Percentiles rank a stretch among this genome's conserved stretches.
These are phyloP conservation scores for Amanita rubescens DNA, from an alignment of 768 basidiomycete species.

Conservation along the genomic window DNA sequence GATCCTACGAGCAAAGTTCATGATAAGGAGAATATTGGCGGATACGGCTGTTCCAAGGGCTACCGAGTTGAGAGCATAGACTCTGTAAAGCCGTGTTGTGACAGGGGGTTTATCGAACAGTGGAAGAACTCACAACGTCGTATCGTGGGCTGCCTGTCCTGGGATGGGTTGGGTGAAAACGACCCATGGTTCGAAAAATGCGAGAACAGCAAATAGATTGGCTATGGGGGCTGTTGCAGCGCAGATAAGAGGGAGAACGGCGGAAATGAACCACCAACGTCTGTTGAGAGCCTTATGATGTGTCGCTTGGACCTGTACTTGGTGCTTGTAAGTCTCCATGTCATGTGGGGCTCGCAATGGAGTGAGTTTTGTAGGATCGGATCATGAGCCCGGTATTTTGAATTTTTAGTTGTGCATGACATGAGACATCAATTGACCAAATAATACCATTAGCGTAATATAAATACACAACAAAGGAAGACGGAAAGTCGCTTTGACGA, in stretches of 20 bases:
- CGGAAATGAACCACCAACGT: conserved; percentile 34
- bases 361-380: too few species aligned
- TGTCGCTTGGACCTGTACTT: not conserved
- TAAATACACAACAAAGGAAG: not conserved
- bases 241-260: conserved; percentile 32
- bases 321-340: not conserved
- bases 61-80: conserved; percentile 23
- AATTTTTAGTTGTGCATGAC: too few species aligned
- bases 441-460: not conserved
- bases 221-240: conserved; percentile 35
- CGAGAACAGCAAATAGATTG: conserved; percentile 31
- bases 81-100: conserved; percentile 17
- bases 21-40: conserved; percentile 28
- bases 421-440: not conserved
- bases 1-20: conserved; percentile 31
- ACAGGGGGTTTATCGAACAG: not conserved
- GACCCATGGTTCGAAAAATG: conserved; percentile 29
- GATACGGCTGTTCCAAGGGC: conserved; percentile 26
- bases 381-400: too few species aligned
- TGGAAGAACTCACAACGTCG: too few species aligned
- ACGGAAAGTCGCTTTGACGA: not conserved
- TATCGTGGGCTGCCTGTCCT: conserved; percentile 17
- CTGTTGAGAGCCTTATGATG: conserved; percentile 10
- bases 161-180: conserved; percentile 12
- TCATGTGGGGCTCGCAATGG: not conserved